Evolutionary conservation across 495 filamentous ascomycete genomes (phyloP).

Genomic region (Podospora sp.): DNA sequence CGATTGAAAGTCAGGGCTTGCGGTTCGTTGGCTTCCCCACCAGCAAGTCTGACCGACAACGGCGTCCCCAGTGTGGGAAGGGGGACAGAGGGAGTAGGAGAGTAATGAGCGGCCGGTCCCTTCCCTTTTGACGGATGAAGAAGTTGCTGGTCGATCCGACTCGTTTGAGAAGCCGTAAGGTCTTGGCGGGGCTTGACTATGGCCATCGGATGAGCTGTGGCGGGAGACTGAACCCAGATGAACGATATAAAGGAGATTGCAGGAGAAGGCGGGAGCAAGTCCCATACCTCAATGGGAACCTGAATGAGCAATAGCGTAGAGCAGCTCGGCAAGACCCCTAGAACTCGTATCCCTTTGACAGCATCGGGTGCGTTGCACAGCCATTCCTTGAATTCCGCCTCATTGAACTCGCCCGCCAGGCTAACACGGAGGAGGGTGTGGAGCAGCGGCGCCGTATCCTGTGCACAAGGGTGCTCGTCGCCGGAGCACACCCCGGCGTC

Average conservation of each 20-base stretch:
- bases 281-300: conserved; percentile 10
- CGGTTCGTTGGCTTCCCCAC: too few relatives aligned
- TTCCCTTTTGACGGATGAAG: too few relatives aligned
- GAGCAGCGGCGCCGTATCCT: neutral
- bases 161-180: too few relatives aligned
- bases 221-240: too few relatives aligned
- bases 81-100: too few relatives aligned
- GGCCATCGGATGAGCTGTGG: neutral
- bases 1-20: neutral
- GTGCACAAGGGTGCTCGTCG: neutral
- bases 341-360: neutral
- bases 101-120: too few relatives aligned
- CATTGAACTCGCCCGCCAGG: neutral
- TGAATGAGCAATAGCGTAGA: neutral
- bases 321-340: neutral
- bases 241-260: neutral
- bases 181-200: too few relatives aligned
- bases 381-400: neutral
- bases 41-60: too few relatives aligned
- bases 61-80: too few relatives aligned
- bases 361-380: neutral
- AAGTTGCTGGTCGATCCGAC: too few relatives aligned
- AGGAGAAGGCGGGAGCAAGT: neutral
- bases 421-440: neutral
- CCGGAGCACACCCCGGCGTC: neutral